phyloP scores from a whole-genome alignment of 1,284 basidiomycete species.

The Mycosarcoma mackinlayi region DNA sequence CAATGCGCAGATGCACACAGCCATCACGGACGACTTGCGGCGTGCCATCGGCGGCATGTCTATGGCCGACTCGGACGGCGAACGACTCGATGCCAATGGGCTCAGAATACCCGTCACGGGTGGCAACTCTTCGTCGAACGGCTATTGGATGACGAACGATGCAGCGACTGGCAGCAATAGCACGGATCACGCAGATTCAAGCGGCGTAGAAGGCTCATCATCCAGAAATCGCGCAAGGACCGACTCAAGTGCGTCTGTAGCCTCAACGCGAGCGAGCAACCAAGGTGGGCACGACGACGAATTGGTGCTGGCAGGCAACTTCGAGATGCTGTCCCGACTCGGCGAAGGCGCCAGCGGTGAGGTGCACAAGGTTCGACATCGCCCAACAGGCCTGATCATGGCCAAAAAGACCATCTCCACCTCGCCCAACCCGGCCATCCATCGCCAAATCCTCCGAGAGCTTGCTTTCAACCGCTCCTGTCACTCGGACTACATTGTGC shows the following conservation, averaged over 20 bases:
- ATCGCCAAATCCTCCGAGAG: slow-evolving; percentile 90
- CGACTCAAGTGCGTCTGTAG: slow-evolving; percentile 23
- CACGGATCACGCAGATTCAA: neutral
- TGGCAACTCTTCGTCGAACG: slow-evolving; percentile 34
- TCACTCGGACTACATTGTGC: slow-evolving; percentile 86
- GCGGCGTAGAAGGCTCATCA: neutral
- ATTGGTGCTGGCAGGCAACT: slow-evolving; percentile 70
- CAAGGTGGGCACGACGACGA: slow-evolving; percentile 46
- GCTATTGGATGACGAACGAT: slow-evolving; percentile 38
- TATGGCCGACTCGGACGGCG: slow-evolving; percentile 41
- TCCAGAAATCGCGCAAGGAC: slow-evolving; percentile 16
- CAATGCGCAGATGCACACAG: slow-evolving; percentile 48
- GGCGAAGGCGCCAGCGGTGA: slow-evolving; percentile 97
- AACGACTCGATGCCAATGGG: slow-evolving; percentile 40
- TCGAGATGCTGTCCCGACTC: slow-evolving; percentile 79
- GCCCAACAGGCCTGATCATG: slow-evolving; percentile 80
- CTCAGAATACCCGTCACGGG: slow-evolving; percentile 42
- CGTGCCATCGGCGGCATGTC: slow-evolving; percentile 58
- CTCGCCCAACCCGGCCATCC: slow-evolving; percentile 84
- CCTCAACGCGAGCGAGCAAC: slow-evolving; percentile 24
- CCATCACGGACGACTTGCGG: slow-evolving; percentile 60
- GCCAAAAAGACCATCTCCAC: slow-evolving; percentile 97
- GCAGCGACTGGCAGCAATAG: slow-evolving; percentile 11
- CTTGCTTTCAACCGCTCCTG: slow-evolving; percentile 88
- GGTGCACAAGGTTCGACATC: slow-evolving; percentile 88